Conservation (phyloP, 257 asterid genomes). For the Buddleja alternifolia region DNA sequence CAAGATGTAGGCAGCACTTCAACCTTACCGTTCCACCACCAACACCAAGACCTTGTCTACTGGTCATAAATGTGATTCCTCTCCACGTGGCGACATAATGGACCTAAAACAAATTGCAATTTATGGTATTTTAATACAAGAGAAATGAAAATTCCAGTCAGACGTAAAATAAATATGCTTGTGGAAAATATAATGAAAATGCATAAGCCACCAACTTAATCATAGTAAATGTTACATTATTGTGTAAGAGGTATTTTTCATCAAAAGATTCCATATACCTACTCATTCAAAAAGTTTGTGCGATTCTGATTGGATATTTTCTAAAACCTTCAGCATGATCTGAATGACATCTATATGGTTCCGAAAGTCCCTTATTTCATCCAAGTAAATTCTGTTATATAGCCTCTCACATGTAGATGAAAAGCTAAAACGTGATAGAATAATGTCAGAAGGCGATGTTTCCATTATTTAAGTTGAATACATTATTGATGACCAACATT, state of each 20-base stretch:
- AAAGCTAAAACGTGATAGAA: background rate
- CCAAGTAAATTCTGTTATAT: background rate
- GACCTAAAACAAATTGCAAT: conserved; percentile 46
- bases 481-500: background rate
- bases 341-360: background rate
- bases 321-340: background rate
- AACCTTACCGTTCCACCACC: conserved; percentile 97
- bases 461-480: background rate
- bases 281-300: too few species aligned
- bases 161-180: background rate
- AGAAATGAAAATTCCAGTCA: background rate
- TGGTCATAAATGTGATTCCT: conserved; percentile 89
- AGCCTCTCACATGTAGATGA: background rate
- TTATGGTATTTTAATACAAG: background rate
- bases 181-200: background rate
- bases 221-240: too few species aligned
- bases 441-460: background rate
- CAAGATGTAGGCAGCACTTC: too few species aligned
- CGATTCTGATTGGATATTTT: too few species aligned
- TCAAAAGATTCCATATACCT: too few species aligned
- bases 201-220: conserved; percentile 5
- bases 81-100: conserved; percentile 99
- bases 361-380: background rate
- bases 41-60: conserved; percentile 93
- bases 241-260: too few species aligned